These are phyloP conservation scores for Pouteria campechiana DNA, from an alignment of 179 eudicot species.

Conservation along the genomic window DNA sequence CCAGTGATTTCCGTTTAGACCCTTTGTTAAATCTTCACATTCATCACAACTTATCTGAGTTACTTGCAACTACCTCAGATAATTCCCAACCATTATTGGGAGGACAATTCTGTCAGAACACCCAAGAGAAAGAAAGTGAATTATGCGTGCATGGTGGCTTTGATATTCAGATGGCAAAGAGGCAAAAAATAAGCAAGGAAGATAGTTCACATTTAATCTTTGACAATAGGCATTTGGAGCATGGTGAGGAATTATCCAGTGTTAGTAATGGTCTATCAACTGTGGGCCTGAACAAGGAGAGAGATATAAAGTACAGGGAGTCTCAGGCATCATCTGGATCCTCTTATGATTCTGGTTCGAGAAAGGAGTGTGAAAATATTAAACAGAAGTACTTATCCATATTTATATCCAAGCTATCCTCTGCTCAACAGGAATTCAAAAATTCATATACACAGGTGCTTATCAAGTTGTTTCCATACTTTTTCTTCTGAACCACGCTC, in stretches of 20 bases:
- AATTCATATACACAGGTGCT: slow-evolving; percentile 75
- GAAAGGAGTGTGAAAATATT: slow-evolving; percentile 36
- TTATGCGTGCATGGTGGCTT: slow-evolving; percentile 11
- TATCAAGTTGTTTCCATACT: slow-evolving; percentile 1
- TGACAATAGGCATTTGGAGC: too few relatives aligned
- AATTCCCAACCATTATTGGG: slow-evolving; percentile 9
- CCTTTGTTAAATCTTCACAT: slow-evolving; percentile 81
- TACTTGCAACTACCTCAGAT: slow-evolving; percentile 31
- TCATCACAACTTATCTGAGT: slow-evolving; percentile 74
- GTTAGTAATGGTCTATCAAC: slow-evolving; percentile 1
- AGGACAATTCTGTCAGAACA: slow-evolving; percentile 12
- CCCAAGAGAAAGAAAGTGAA: slow-evolving; percentile 14
- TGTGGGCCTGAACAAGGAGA: slow-evolving; percentile 15
- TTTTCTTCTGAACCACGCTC: too few relatives aligned
- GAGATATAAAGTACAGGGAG: slow-evolving; percentile 10
- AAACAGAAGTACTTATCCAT: slow-evolving; percentile 61
- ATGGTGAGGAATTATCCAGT: slow-evolving; percentile 9
- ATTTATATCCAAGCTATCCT: slow-evolving; percentile 45
- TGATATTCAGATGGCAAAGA: slow-evolving; percentile 11
- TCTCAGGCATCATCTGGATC: slow-evolving; percentile 5
- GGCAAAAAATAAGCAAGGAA: slow-evolving; percentile 7
- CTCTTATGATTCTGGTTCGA: slow-evolving; percentile 23
- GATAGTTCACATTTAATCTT: slow-evolving; percentile 3
- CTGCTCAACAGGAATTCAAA: slow-evolving; percentile 75
- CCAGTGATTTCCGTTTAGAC: slow-evolving; percentile 79